phyloP scores from a whole-genome alignment of 106 monocot species.

The Chionographis japonica region DNA sequence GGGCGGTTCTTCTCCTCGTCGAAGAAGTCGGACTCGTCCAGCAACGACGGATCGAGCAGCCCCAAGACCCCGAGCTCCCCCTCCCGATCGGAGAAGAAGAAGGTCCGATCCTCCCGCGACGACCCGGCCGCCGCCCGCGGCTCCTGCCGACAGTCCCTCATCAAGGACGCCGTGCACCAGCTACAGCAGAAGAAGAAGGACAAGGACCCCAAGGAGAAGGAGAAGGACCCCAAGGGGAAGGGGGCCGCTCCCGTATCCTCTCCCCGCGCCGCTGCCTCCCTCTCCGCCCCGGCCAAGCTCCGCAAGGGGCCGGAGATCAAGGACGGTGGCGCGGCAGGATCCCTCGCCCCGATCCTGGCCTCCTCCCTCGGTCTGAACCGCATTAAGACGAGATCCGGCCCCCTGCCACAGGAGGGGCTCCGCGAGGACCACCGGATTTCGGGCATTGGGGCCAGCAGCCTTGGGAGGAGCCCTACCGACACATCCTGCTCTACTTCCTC shows the following conservation, averaged over 20 bases:
- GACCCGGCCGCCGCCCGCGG: conserved; percentile 11
- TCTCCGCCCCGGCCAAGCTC: conserved; percentile 40
- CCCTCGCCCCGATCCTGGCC: conserved; percentile 68
- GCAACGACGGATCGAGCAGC: conserved; percentile 64
- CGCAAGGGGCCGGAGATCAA: conserved; percentile 15
- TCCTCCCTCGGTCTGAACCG: conserved; percentile 83
- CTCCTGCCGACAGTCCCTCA: conserved; percentile 12
- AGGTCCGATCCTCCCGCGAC: conserved; percentile 28
- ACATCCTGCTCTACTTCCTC: conserved; percentile 34
- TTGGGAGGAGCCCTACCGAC: conserved; percentile 17
- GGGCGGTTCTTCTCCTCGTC: conserved; percentile 77
- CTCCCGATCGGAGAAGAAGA: conserved; percentile 65
- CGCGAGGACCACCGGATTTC: conserved; percentile 40
- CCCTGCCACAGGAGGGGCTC: conserved; percentile 72
- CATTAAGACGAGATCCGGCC: conserved; percentile 99
- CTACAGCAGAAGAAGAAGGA: conserved; percentile 23
- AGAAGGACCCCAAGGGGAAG: conserved; percentile 39
- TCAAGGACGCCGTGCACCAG: conserved; percentile 25
- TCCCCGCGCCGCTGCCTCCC: neutral
- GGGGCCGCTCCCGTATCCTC: conserved; percentile 3
- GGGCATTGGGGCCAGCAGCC: conserved; percentile 59
- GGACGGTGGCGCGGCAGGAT: conserved; percentile 11
- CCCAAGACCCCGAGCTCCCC: conserved; percentile 53
- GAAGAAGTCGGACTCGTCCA: conserved; percentile 54
- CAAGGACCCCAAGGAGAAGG: conserved; percentile 23